Evolutionary conservation across 805 yeast genomes (phyloP).

Genomic region (Wickerhamomyces alni): DNA sequence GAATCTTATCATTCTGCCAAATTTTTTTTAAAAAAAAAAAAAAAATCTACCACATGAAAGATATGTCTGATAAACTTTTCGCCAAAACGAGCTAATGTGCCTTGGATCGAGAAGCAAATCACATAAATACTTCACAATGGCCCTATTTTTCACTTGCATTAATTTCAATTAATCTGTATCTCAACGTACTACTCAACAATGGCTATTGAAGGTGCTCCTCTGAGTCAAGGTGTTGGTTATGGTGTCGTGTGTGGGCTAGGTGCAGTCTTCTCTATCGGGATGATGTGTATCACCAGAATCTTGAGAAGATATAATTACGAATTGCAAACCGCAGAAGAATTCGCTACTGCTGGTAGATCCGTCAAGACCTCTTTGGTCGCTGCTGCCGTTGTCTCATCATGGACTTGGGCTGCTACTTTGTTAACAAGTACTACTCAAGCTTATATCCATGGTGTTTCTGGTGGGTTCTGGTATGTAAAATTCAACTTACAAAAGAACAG

Average conservation of each 20-base stretch:
- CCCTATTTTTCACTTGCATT: too few relatives aligned
- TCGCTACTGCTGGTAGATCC: slow-evolving; percentile 86
- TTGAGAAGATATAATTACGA: slow-evolving; percentile 78
- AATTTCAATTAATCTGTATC: too few relatives aligned
- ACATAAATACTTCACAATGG: too few relatives aligned
- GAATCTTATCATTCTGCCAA: too few relatives aligned
- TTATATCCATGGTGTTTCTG: slow-evolving; percentile 62
- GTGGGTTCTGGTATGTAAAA: slow-evolving; percentile 67
- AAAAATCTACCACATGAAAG: too few relatives aligned
- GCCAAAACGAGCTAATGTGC: too few relatives aligned
- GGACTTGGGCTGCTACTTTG: slow-evolving; percentile 92
- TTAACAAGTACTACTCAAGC: slow-evolving; percentile 74
- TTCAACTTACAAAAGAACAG: too few relatives aligned
- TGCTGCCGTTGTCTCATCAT: slow-evolving; percentile 86
- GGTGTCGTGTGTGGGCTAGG: slow-evolving; percentile 55
- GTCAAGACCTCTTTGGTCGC: slow-evolving; percentile 82
- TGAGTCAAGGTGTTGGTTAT: slow-evolving; percentile 1
- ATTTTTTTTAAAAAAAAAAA: too few relatives aligned
- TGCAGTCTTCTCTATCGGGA: slow-evolving; percentile 66
- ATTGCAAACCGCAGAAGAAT: slow-evolving; percentile 87
- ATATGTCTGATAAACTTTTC: too few relatives aligned
- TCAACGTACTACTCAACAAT: too few relatives aligned
- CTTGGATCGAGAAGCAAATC: too few relatives aligned
- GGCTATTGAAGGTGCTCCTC: slow-evolving; percentile 1
- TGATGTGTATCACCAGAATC: slow-evolving; percentile 69